Evolutionary conservation across 148 eudicot genomes (phyloP).

Genomic region (Amaranthus palmeri): DNA sequence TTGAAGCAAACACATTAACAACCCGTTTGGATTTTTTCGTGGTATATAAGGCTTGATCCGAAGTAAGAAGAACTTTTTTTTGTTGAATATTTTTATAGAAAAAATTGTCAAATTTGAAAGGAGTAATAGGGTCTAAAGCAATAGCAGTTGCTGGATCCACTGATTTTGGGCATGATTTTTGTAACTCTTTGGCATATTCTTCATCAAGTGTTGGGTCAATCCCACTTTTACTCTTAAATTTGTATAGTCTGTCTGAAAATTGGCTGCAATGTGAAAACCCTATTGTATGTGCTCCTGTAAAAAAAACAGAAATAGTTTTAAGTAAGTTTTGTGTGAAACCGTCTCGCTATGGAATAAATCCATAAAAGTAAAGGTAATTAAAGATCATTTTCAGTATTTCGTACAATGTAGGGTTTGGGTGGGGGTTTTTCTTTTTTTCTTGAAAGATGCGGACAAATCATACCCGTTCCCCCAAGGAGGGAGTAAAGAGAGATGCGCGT

Average conservation of each 20-base stretch:
- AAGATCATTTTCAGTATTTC: not conserved
- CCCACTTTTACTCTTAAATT: constrained; percentile 31
- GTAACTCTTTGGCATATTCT: constrained; percentile 48
- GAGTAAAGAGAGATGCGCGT: too few species aligned
- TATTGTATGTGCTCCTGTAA: constrained; percentile 71
- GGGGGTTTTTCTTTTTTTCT: too few species aligned
- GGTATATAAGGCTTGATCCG: constrained; percentile 57
- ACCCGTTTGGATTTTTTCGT: constrained; percentile 42
- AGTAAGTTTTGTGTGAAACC: not conserved
- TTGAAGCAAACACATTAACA: constrained; percentile 53
- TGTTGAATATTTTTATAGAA: constrained; percentile 52
- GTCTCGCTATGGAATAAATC: not conserved
- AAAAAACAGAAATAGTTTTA: not conserved
- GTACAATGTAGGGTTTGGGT: too few species aligned
- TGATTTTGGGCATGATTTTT: constrained; percentile 41
- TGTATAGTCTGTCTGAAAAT: constrained; percentile 56
- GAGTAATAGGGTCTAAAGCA: constrained; percentile 64
- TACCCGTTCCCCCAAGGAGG: not conserved
- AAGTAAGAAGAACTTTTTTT: constrained; percentile 55
- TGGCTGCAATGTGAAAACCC: constrained; percentile 68
- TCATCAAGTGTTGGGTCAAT: constrained; percentile 57
- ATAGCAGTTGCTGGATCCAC: constrained; percentile 66
- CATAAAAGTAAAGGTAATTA: not conserved
- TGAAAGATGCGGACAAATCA: too few species aligned
- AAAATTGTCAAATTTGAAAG: constrained; percentile 59